phyloP scores from a whole-genome alignment of 1,284 basidiomycete species.

The Dichomitus squalens region DNA sequence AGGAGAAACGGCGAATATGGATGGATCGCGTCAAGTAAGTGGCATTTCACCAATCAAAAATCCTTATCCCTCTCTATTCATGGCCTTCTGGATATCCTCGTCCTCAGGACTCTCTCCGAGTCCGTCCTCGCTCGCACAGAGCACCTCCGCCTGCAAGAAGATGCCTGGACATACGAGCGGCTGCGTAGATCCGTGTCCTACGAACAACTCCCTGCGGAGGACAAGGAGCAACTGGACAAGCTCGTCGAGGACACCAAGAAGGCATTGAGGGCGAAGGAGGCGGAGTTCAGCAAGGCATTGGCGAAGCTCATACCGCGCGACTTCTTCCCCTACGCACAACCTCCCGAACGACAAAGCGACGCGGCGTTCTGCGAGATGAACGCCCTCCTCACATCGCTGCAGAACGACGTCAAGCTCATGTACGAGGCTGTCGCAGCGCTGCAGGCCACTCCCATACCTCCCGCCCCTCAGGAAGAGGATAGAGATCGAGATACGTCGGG shows the following conservation, averaged over 20 bases:
- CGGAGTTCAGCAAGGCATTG: conserved; percentile 30
- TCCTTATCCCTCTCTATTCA: neutral
- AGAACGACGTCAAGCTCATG: conserved; percentile 23
- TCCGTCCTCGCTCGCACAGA: conserved; percentile 31
- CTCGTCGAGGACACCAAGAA: conserved; percentile 30
- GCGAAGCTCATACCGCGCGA: conserved; percentile 36
- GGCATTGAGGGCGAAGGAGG: conserved; percentile 30
- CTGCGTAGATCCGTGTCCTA: conserved; percentile 22
- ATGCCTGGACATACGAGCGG: conserved; percentile 25
- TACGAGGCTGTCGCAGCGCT: conserved; percentile 19
- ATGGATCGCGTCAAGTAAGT: conserved; percentile 35
- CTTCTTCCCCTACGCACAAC: conserved; percentile 42
- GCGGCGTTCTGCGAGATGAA: conserved; percentile 27
- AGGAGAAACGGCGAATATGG: conserved; percentile 34
- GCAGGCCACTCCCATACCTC: neutral
- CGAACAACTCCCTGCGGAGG: conserved; percentile 22
- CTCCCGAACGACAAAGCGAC: conserved; percentile 13
- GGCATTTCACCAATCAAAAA: neutral
- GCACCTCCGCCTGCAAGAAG: conserved; percentile 26
- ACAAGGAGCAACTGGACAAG: conserved; percentile 21
- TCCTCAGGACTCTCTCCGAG: conserved; percentile 27
- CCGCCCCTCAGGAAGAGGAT: conserved; percentile 3
- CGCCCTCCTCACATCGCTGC: conserved; percentile 32
- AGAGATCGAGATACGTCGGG: conserved; percentile 1
- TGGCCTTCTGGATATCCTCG: neutral